Evolutionary conservation across 2,329 filamentous ascomycete genomes (phyloP).

Genomic region (Trichoderma brevicompactum): DNA sequence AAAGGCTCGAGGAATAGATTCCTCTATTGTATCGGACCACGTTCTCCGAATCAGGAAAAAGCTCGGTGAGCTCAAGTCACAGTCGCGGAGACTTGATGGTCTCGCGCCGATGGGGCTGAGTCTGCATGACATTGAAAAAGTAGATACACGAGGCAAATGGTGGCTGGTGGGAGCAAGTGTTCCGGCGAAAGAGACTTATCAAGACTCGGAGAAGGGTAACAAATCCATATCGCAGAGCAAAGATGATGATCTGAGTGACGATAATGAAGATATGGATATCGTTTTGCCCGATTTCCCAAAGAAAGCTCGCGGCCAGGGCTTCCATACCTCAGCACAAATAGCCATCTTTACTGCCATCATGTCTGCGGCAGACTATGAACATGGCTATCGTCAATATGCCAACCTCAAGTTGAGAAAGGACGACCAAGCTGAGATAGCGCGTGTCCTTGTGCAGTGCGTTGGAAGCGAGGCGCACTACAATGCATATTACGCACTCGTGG

Average conservation of each 20-base stretch:
- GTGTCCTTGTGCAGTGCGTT: slow-evolving; percentile 84
- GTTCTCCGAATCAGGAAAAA: slow-evolving; percentile 87
- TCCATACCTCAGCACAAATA: slow-evolving; percentile 83
- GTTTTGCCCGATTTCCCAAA: slow-evolving; percentile 68
- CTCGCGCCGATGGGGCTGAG: slow-evolving; percentile 82
- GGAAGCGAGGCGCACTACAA: slow-evolving; percentile 86
- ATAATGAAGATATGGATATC: slow-evolving; percentile 51
- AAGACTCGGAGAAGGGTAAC: slow-evolving; percentile 29
- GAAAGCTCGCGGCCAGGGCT: slow-evolving; percentile 78
- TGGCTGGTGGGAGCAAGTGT: slow-evolving; percentile 98
- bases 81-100: slow-evolving; percentile 64
- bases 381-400: slow-evolving; percentile 77
- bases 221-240: slow-evolving; percentile 33
- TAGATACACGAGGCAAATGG: slow-evolving; percentile 92
- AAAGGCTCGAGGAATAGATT: slow-evolving; percentile 73
- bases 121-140: slow-evolving; percentile 78
- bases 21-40: slow-evolving; percentile 76
- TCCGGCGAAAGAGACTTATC: slow-evolving; percentile 47
- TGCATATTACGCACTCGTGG: slow-evolving; percentile 88
- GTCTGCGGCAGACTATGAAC: slow-evolving; percentile 80
- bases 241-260: slow-evolving; percentile 41
- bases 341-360: slow-evolving; percentile 94
- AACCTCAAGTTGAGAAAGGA: slow-evolving; percentile 85
- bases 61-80: slow-evolving; percentile 73
- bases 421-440: slow-evolving; percentile 83